Conservation (phyloP, 345 rosid genomes). For the Salix brachista region DNA sequence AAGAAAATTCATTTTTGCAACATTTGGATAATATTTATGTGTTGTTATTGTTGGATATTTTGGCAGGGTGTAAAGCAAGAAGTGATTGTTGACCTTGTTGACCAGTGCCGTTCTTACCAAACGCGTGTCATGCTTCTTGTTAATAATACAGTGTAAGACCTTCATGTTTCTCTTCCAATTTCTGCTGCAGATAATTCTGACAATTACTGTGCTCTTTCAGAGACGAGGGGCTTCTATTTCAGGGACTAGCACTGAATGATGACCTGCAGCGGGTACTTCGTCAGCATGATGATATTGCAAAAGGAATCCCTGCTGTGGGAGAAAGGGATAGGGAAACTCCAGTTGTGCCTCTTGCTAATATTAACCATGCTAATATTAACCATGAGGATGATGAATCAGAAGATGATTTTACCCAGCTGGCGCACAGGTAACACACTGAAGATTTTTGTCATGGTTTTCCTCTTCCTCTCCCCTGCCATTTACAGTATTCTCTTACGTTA, state of each 20-base stretch:
- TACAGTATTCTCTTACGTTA: neutral
- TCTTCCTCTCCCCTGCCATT: neutral
- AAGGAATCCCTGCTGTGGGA: conserved; percentile 43
- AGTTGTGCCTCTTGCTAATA: conserved; percentile 49
- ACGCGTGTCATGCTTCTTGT: conserved; percentile 78
- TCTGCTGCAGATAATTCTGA: conserved; percentile 17
- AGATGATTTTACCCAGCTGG: conserved; percentile 79
- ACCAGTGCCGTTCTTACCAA: conserved; percentile 85
- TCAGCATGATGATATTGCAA: conserved; percentile 73
- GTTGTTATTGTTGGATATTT: neutral
- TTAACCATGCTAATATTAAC: conserved; percentile 56
- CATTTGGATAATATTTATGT: neutral
- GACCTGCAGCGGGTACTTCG: conserved; percentile 75
- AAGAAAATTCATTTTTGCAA: neutral
- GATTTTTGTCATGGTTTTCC: neutral
- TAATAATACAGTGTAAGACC: conserved; percentile 58
- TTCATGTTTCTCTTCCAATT: neutral
- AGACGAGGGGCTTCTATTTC: conserved; percentile 74
- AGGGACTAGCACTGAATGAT: conserved; percentile 85
- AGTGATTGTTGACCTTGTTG: conserved; percentile 80
- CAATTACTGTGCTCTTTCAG: conserved; percentile 33
- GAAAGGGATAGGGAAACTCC: conserved; percentile 32
- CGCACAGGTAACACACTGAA: conserved; percentile 55
- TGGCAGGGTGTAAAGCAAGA: conserved; percentile 85
- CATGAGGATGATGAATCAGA: conserved; percentile 81